Base-by-base conservation (phyloP, 805 yeast species). In the Metschnikowia drakensbergensis region DNA sequence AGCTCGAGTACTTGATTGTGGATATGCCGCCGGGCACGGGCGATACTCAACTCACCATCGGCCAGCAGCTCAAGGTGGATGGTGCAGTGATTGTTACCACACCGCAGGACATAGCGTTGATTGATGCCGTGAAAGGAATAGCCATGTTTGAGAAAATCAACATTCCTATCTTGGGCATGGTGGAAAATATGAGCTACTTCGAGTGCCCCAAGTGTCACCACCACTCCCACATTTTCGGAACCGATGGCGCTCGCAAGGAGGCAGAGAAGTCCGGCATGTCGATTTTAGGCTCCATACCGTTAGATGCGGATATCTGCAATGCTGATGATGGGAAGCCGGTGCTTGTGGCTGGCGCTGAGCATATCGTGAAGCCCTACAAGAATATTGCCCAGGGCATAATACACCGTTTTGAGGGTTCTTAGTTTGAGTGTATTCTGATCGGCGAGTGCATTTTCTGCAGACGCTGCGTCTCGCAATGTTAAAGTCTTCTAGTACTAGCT, bases 21-120 rank as follows among this genome's bases (percentile, higher is more conserved):
- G 96, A 88, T 58, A 78, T 88, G 86, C 96, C 96, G 0, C 96
- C 96, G 0, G 96, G 96, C 2, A 88, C 96, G 0, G 96, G 96
- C 17, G 96, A 88, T 61, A 83, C 87, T 0, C 96, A 88, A 59
- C 71, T 88, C 47, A 85, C 95, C 0, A 72, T 88, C n/a, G 82
- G 89, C 27, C 96, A 88, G 64, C 85, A 82, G 57, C 63, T 86
- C n/a, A 75, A 76, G 40, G 79, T 88, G 0, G 86, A 83, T 57
- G 96, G 96, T 0, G 88, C 95, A 0, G 77, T 88, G 1, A 80
- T 88, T 34, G 96, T 88, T 1, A 81, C 90, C 0, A 88, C 96
- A 0, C 92, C 95, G 0, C 96, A 88, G 62, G 96, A 88, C 54
- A 79, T 88, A 36, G 96, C 96, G 0, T 64, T 88, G 26, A 74